These are phyloP conservation scores for Sarocladium oryzae DNA, from an alignment of 2,329 filamentous ascomycete species.

Conservation along the genomic window DNA sequence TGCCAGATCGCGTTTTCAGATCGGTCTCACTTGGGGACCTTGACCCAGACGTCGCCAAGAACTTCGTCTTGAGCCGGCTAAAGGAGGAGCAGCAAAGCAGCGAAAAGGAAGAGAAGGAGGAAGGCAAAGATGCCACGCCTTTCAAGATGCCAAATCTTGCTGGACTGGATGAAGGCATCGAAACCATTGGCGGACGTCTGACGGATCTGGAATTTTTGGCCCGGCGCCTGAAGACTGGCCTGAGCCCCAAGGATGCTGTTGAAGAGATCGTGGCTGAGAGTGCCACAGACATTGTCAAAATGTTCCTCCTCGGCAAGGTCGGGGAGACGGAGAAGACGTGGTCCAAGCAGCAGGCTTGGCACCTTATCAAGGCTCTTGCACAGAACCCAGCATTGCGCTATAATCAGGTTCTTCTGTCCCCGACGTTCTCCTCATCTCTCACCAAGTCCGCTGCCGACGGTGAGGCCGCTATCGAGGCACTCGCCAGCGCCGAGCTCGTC, in stretches of 20 bases:
- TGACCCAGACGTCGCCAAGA: constrained; percentile 77
- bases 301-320: constrained; percentile 69
- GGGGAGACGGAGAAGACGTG: constrained; percentile 53
- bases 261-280: constrained; percentile 84
- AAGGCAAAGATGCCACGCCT: constrained; percentile 18
- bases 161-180: constrained; percentile 77
- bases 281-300: constrained; percentile 84
- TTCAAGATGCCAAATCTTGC: constrained; percentile 40
- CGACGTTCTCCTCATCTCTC: constrained; percentile 60
- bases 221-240: constrained; percentile 80
- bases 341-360: constrained; percentile 85
- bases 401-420: constrained; percentile 74
- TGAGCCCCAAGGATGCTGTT: constrained; percentile 74
- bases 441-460: constrained; percentile 47
- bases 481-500: constrained; percentile 83
- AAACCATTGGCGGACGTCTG: constrained; percentile 79
- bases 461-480: constrained; percentile 68
- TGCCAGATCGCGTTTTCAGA: constrained; percentile 87
- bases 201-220: constrained; percentile 92
- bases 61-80: constrained; percentile 81
- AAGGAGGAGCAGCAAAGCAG: constrained; percentile 36
- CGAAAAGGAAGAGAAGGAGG: constrained; percentile 20
- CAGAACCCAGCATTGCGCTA: constrained; percentile 65
- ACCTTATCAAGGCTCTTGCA: constrained; percentile 73
- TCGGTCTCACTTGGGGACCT: constrained; percentile 82